Evolutionary conservation across 2,329 filamentous ascomycete species (phyloP).

Genomic region (Microsporum audouinii): DNA sequence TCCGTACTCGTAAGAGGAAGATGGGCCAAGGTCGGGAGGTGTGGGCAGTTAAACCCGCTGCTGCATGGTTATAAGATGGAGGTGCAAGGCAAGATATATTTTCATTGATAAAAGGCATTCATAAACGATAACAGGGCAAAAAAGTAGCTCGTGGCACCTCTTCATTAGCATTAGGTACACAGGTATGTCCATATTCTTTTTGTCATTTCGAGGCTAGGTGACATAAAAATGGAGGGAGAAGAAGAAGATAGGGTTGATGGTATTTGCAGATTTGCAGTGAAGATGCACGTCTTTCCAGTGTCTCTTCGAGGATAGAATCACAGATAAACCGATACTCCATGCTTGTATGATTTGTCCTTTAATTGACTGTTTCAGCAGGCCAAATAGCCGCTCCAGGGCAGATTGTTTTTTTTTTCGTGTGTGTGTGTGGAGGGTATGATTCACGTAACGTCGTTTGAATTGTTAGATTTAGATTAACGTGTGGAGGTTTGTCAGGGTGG

Average conservation of each 20-base stretch:
- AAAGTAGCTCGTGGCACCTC: background rate
- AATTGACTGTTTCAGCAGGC: background rate
- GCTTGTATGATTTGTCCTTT: background rate
- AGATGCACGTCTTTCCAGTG: background rate
- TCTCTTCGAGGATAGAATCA: background rate
- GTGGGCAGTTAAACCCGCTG: background rate
- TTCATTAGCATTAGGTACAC: conserved; percentile 5
- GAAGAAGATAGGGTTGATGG: background rate
- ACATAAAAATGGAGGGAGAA: background rate
- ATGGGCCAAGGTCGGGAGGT: background rate
- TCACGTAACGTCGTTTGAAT: background rate
- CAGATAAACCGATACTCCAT: background rate
- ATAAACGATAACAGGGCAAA: background rate
- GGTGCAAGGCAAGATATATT: background rate
- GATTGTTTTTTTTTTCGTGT: background rate
- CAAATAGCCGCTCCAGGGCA: background rate
- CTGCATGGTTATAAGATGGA: background rate
- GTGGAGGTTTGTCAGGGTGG: background rate
- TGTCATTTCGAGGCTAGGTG: background rate
- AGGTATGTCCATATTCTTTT: background rate
- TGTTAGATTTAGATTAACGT: background rate
- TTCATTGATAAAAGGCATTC: background rate
- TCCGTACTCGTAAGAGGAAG: background rate
- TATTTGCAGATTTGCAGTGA: background rate
- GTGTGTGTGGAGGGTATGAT: background rate